Base-by-base conservation (phyloP, 352 stramenopile genomes). In the Phytophthora pini region DNA sequence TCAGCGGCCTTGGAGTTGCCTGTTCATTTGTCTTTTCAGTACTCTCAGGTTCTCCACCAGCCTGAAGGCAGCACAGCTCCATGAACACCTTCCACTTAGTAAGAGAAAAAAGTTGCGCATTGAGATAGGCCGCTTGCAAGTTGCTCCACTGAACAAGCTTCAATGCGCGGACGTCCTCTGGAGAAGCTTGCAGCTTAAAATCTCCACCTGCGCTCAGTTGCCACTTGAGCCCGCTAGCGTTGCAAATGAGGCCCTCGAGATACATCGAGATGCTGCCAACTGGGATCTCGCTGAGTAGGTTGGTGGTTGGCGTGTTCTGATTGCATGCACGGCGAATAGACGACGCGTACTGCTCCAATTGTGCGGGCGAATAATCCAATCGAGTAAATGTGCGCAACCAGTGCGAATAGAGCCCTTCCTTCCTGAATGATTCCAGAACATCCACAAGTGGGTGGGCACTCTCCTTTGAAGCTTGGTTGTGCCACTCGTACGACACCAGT, bases 61-160 rank as follows among this genome's bases (percentile, higher is more conserved):
- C 39, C 47, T 89, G 80, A 3, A 92, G 55, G 17, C 77, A 84
- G 34, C 76, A 84, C 3, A 92, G 44, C 47, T 92, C 80, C 83
- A 92, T 92, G 51, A 92, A 90, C 22, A 81, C 61, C 58, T 88
- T 90, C 83, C 83, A 92, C 36, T 74, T 71, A 3, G 65, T 39
- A 46, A 92, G 44, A 27, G 74, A 75, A 36, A 84, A 83, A 41
- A 79, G 64, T 40, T 92, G 83, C 0, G 80, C 77, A 17, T 83
- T 70, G 2, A 85, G 70, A 43, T 80, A 87, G 7, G 78, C 78
- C 1, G 61, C 66, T 68, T 87, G 78, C 47, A 84, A 61, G 39
- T 87, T 87, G 49, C 76, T 74, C 78, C 76, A 87, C 50, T 83
- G 76, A n/a, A 71, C 57, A 27, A 77, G 55, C 43, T 76, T 77